Evolutionary conservation across 75 land plant genomes (phyloP).

Genomic region (Cunninghamia lanceolata): DNA sequence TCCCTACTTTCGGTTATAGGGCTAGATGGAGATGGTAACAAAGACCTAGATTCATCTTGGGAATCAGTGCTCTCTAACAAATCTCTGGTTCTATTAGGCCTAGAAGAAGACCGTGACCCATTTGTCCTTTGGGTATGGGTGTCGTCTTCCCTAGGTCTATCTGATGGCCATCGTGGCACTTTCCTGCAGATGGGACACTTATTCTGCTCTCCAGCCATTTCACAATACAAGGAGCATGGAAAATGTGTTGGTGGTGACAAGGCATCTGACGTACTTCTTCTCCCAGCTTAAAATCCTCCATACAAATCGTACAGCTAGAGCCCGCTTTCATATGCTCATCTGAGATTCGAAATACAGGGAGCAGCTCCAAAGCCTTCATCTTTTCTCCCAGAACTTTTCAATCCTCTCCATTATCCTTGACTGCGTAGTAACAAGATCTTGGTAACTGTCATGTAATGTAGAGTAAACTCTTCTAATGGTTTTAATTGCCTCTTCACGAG

Average conservation of each 20-base stretch:
- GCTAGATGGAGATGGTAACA: not conserved
- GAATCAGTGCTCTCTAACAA: not conserved
- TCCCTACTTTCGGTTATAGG: not conserved
- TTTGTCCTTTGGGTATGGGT: not conserved
- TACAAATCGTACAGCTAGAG: not conserved
- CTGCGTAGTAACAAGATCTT: not conserved
- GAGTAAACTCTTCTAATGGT: not conserved
- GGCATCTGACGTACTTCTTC: not conserved
- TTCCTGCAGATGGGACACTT: not conserved
- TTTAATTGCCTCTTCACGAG: not conserved
- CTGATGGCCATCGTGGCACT: not conserved
- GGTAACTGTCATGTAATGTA: not conserved
- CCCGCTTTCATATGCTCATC: not conserved
- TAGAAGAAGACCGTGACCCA: not conserved
- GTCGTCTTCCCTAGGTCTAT: no score
- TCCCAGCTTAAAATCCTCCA: not conserved
- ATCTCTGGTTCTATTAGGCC: not conserved
- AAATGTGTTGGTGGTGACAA: not conserved
- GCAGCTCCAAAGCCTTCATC: not conserved
- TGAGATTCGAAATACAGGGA: not conserved
- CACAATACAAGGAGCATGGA: not conserved
- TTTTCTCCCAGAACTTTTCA: not conserved
- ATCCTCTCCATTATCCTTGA: not conserved
- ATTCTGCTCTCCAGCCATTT: not conserved
- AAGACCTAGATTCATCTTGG: not conserved